Conservation (phyloP, 2,329 filamentous ascomycete genomes). For the Beauveria scarabaeidicola region DNA sequence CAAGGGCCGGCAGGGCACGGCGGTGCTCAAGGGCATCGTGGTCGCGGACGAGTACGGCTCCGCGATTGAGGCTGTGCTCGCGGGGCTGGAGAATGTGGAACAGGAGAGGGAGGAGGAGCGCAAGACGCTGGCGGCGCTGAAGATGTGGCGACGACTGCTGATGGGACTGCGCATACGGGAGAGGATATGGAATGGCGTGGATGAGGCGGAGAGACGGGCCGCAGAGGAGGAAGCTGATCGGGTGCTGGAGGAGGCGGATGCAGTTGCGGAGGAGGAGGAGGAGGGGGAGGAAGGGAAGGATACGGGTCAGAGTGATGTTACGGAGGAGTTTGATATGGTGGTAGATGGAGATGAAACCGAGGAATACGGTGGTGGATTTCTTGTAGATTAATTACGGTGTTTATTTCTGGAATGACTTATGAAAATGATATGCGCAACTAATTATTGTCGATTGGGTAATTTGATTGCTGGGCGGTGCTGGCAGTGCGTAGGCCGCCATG, state of each 20-base stretch:
- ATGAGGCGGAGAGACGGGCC: conserved; percentile 36
- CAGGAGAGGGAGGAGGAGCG: conserved; percentile 58
- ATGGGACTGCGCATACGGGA: conserved; percentile 69
- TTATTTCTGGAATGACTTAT: background rate
- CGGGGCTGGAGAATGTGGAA: conserved; percentile 57
- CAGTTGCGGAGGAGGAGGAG: conserved; percentile 24
- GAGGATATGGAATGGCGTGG: conserved; percentile 55
- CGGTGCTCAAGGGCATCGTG: conserved; percentile 69
- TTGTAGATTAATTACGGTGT: conserved; percentile 25
- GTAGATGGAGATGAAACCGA: conserved; percentile 26
- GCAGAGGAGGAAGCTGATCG: conserved; percentile 24
- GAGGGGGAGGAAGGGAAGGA: conserved; percentile 28
- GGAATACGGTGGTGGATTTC: conserved; percentile 38
- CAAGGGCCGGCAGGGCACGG: conserved; percentile 75
- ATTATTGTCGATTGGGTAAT: too few species aligned
- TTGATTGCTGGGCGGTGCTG: background rate
- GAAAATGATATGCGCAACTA: background rate
- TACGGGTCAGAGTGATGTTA: conserved; percentile 31
- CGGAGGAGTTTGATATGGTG: conserved; percentile 35
- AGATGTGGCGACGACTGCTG: conserved; percentile 60
- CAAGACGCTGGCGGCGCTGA: conserved; percentile 62
- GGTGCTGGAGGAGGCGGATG: conserved; percentile 16
- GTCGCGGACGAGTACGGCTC: conserved; percentile 64
- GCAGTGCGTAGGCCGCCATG: background rate
- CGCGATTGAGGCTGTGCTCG: conserved; percentile 61